These are phyloP conservation scores for Nothomitra cinnamomea DNA, from an alignment of 2,329 filamentous ascomycete genomes.

Conservation along the genomic window DNA sequence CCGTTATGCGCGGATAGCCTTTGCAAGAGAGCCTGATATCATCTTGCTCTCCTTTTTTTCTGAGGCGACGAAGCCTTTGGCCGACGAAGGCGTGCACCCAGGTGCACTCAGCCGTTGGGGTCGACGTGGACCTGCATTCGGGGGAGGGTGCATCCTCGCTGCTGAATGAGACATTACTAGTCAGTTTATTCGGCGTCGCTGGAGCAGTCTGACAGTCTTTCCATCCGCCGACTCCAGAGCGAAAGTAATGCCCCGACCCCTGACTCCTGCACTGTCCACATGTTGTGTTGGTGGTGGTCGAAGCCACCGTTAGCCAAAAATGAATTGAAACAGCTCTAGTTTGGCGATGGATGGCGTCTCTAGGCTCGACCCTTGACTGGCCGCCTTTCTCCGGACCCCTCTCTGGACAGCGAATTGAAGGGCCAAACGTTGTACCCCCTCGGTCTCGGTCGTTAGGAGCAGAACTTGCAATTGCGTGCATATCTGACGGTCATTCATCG, in stretches of 20 bases:
- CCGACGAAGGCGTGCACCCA: background rate
- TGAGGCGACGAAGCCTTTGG: too few species aligned
- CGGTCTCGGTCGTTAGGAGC: background rate
- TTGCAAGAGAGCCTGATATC: too few species aligned
- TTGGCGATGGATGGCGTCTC: slow-evolving; percentile 3
- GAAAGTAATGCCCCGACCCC: too few species aligned
- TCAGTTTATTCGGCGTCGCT: too few species aligned
- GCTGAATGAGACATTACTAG: too few species aligned
- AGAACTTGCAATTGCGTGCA: background rate
- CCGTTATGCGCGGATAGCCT: background rate
- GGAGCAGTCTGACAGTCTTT: too few species aligned
- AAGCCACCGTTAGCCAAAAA: too few species aligned
- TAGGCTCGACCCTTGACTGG: background rate
- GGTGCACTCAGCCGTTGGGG: background rate
- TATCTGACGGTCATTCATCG: background rate
- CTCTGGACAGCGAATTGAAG: background rate
- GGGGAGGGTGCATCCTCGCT: background rate
- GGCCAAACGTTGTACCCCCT: background rate
- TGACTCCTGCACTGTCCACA: background rate
- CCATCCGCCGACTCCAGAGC: too few species aligned
- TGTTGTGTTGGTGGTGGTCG: background rate
- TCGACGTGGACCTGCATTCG: background rate
- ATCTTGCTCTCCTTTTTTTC: too few species aligned
- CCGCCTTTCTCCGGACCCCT: background rate
- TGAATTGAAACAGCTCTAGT: background rate